Evolutionary conservation across 108 stramenopile species (phyloP).

Genomic region (Discostella stelligeroides): DNA sequence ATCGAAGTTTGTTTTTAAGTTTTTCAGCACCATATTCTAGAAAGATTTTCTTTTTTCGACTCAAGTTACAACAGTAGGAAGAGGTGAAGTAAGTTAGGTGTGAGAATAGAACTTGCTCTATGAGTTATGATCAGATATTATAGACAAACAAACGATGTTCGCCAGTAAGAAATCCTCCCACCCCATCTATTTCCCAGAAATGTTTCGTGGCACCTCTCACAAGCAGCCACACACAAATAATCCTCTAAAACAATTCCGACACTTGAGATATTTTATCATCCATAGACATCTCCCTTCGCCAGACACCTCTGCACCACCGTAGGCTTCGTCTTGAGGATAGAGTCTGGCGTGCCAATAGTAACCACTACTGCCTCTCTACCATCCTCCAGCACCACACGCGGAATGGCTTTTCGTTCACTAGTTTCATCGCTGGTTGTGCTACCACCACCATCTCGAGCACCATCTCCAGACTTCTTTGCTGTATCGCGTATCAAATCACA

Average conservation of each 20-base stretch:
- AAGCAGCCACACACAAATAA: neutral
- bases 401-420: neutral
- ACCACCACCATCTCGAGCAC: neutral
- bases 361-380: slow-evolving; percentile 36
- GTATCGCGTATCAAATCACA: slow-evolving; percentile 28
- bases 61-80: too few relatives aligned
- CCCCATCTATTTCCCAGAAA: too few relatives aligned
- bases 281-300: slow-evolving; percentile 39
- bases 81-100: too few relatives aligned
- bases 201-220: neutral
- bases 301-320: slow-evolving; percentile 29
- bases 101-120: too few relatives aligned
- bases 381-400: slow-evolving; percentile 21
- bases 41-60: too few relatives aligned
- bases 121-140: too few relatives aligned
- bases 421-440: too few relatives aligned
- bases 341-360: slow-evolving; percentile 25
- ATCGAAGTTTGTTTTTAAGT: too few relatives aligned
- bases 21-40: too few relatives aligned
- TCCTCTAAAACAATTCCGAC: neutral
- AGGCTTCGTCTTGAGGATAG: slow-evolving; percentile 20
- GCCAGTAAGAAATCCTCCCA: too few relatives aligned
- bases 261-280: slow-evolving; percentile 1
- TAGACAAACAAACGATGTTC: too few relatives aligned
- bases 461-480: neutral